phyloP scores from a whole-genome alignment of 768 basidiomycete genomes.

The Suillus subluteus region DNA sequence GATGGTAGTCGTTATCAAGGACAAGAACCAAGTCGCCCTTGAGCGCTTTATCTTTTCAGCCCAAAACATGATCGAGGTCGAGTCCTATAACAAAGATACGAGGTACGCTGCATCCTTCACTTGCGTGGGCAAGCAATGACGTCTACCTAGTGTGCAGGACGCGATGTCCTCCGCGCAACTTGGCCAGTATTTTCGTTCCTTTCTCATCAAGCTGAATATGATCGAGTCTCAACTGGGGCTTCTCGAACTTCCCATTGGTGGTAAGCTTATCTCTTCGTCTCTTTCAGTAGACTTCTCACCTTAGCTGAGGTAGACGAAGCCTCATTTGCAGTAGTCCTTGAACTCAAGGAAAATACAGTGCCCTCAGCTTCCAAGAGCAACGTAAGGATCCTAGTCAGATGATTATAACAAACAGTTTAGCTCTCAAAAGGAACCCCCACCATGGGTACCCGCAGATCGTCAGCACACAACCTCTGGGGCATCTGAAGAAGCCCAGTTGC shows the following conservation, averaged over 20 bases:
- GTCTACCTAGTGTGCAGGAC: constrained; percentile 60
- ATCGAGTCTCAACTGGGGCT: constrained; percentile 72
- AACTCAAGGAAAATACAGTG: constrained; percentile 68
- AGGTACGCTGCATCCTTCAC: constrained; percentile 43
- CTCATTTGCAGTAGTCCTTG: constrained; percentile 83
- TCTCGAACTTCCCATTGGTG: constrained; percentile 43
- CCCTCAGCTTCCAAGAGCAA: constrained; percentile 56
- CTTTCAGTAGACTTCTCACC: constrained; percentile 9
- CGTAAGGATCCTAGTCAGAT: constrained; percentile 28
- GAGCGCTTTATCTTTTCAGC: constrained; percentile 90
- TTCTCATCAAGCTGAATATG: constrained; percentile 80
- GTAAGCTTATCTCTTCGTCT: constrained; percentile 41
- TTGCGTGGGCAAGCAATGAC: neutral
- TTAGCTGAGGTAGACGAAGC: constrained; percentile 54
- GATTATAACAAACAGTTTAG: neutral
- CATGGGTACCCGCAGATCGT: constrained; percentile 77
- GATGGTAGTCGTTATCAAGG: constrained; percentile 84
- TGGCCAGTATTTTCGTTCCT: constrained; percentile 79
- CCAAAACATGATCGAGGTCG: constrained; percentile 78
- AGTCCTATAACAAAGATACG: constrained; percentile 69
- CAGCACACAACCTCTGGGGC: constrained; percentile 71
- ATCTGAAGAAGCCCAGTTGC: constrained; percentile 69
- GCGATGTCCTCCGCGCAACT: constrained; percentile 69
- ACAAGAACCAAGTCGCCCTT: constrained; percentile 76
- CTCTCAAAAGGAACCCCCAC: constrained; percentile 58